Conservation (phyloP, 2,329 filamentous ascomycete genomes). For the Pseudocercospora fijiensis region DNA sequence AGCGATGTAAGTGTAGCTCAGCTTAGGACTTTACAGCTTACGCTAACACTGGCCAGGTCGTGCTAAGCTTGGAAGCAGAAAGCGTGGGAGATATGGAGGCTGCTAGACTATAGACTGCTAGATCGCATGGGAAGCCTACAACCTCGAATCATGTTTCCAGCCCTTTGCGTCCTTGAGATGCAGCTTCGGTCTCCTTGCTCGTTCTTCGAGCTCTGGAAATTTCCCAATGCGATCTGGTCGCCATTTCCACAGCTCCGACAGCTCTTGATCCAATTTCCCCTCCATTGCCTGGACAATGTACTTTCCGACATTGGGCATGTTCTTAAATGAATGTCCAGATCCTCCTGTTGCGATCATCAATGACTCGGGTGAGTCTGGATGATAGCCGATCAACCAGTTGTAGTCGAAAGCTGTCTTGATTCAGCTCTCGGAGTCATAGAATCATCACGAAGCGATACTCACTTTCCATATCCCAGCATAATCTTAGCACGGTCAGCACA, state of each 20-base stretch:
- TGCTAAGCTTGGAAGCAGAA: neutral
- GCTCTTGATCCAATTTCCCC: neutral
- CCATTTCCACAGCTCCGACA: neutral
- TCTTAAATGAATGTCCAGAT: conserved; percentile 1
- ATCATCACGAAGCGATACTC: neutral
- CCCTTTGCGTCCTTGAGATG: neutral
- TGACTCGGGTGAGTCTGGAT: neutral
- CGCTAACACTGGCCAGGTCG: neutral
- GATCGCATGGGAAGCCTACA: neutral
- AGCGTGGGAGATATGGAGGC: no score
- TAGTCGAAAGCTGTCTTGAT: neutral
- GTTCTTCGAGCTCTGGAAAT: neutral
- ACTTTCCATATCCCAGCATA: conserved; percentile 1
- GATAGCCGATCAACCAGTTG: neutral
- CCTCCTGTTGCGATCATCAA: neutral
- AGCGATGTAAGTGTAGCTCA: neutral
- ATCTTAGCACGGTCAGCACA: neutral
- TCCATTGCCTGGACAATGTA: neutral
- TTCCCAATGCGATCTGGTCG: neutral
- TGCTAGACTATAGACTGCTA: neutral
- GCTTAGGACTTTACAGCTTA: neutral
- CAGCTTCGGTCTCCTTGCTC: neutral
- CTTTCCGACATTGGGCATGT: conserved; percentile 42
- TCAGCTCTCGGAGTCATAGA: neutral
- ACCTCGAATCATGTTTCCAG: neutral